Conservation (phyloP, 2,329 filamentous ascomycete species). For the Lasiodiplodia theobromae region DNA sequence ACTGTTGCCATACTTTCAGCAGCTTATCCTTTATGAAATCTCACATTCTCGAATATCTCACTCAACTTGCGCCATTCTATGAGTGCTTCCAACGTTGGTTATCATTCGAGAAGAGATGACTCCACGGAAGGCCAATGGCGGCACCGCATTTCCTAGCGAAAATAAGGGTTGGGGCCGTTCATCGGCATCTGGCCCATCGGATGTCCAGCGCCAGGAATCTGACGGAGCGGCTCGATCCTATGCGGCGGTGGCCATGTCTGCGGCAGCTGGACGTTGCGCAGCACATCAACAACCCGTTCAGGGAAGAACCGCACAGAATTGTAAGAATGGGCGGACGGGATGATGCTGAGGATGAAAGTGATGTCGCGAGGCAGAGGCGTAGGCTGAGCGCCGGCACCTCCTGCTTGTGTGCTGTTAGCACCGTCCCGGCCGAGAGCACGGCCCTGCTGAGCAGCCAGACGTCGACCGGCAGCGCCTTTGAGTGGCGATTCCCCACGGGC, state of each 20-base stretch:
- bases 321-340: constrained; percentile 77
- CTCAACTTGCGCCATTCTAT: background rate
- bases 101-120: background rate
- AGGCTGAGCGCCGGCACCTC: constrained; percentile 47
- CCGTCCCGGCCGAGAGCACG: constrained; percentile 46
- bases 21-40: background rate
- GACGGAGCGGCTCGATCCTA: constrained; percentile 11
- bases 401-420: constrained; percentile 32
- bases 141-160: background rate
- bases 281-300: constrained; percentile 73
- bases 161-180: constrained; percentile 14
- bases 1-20: background rate
- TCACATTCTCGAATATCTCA: background rate
- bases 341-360: constrained; percentile 67
- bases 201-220: constrained; percentile 10
- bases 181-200: constrained; percentile 19
- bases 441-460: constrained; percentile 75
- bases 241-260: constrained; percentile 57
- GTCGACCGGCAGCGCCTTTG: constrained; percentile 86
- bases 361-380: constrained; percentile 74
- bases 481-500: constrained; percentile 89
- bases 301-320: constrained; percentile 74
- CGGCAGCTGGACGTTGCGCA: constrained; percentile 61
- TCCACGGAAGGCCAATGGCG: background rate
- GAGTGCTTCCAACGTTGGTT: background rate